Conservation (phyloP, 441 rosid species). For the Mallotus repandus region DNA sequence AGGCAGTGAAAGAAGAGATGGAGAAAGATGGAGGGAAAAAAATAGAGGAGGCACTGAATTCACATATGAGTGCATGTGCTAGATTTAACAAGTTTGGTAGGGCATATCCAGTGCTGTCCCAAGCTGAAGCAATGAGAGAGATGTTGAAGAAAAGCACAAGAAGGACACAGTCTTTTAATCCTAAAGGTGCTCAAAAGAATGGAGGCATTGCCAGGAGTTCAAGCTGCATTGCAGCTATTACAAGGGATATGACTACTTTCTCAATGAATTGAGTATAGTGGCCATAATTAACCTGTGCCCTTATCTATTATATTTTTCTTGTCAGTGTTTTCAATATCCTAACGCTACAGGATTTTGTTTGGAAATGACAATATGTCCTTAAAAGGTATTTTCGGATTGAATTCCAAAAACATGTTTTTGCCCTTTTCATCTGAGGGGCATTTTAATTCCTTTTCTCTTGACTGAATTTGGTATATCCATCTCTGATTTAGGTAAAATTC, state of each 20-base stretch:
- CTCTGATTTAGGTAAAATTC: too few species aligned
- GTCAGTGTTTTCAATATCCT: background rate
- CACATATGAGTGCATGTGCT: conserved; percentile 73
- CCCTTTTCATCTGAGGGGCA: conserved; percentile 9
- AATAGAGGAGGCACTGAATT: conserved; percentile 60
- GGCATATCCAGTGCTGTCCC: conserved; percentile 73
- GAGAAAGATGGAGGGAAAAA: conserved; percentile 54
- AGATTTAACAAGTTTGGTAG: conserved; percentile 77
- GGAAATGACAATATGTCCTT: background rate
- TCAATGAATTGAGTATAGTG: conserved; percentile 9
- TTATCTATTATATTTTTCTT: background rate
- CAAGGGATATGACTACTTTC: conserved; percentile 49
- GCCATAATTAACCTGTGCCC: background rate
- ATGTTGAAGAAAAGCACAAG: conserved; percentile 53
- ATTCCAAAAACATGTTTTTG: background rate
- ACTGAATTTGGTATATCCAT: too few species aligned
- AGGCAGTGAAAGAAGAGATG: conserved; percentile 89
- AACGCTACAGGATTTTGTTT: background rate
- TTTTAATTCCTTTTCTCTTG: conserved; percentile 1
- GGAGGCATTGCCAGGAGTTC: conserved; percentile 75
- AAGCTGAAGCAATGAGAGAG: conserved; percentile 92
- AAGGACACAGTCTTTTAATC: conserved; percentile 55
- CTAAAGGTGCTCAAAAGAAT: conserved; percentile 44
- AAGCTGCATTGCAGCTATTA: conserved; percentile 84
- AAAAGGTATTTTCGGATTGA: conserved; percentile 9